Evolutionary conservation across 306 rosid genomes (phyloP), one percentile per base, ranked within the genome.

Genomic region (Medicago arabica): DNA sequence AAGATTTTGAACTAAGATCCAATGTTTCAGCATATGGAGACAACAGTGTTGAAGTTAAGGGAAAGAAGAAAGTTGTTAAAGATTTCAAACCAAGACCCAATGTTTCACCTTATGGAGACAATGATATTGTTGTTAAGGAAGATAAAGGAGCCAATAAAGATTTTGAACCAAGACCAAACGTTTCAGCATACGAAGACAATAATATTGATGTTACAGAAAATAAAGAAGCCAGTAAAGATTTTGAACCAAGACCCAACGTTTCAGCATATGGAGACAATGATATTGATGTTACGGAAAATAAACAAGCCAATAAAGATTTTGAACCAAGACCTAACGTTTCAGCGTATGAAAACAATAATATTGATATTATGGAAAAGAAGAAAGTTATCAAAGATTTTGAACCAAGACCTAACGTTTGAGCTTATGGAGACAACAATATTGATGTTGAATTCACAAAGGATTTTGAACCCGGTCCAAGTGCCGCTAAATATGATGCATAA

Each of bases 81-180:
- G 70, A 77, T 59, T 69, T 78, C 59, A 71, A 78, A 49, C 71
- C 77, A 9, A 70, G 65, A 34, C 65, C 77, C 4, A 70, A 78
- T 1, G 2, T 70, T 59, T 78, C 71, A n/a, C 47, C 72, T 38
- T 70, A 78, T 51, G 23, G 13, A 7, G 11, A 25, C 0, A 17
- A 38, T 25, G 64, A 4, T 2, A 23, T 58, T 23, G 39, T 13
- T 23, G 19, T 1, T 2, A 4, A 49, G 1, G 3, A 19, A 15
- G 50, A 70, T 2, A 67, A 76, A 18, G 3, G 62, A 19, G 9
- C 1, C 0, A 11, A 14, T 3, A 9, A 49, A 14, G 71, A 49
- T n/a, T 71, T 78, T 25, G 59, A 78, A 23, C 77, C 82, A 23
- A 78, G 77, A 12, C 72, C 77, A 1, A 78, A 71, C 0, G 3